Base-by-base conservation (phyloP, 768 basidiomycete species). In the Phaffia australis region DNA sequence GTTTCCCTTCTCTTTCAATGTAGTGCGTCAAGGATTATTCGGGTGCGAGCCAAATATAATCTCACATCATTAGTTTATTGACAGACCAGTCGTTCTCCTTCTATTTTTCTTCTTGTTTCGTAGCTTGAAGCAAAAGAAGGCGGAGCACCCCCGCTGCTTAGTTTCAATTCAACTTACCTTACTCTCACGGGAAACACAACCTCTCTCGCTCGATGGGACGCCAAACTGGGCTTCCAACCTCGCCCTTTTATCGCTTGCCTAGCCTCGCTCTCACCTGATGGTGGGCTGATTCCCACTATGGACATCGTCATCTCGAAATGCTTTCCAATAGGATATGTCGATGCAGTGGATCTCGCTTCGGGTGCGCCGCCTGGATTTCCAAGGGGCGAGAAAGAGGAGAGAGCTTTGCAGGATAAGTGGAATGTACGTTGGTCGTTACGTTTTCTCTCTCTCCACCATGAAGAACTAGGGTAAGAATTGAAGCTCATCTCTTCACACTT, bases 161-260 rank as follows among this genome's bases (percentile, higher is more conserved):
- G 83, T 14, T 55, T 52, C n/a, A 32, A 60, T 66, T 84, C 81
- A 7, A 83, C 82, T 27, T 80, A 80, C 57, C 80, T 99, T 23
- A 73, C 82, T 25, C 75, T 99, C 21, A 80, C 81, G 3, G 91
- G 89, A 2, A 99, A 99, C 75, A 88, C 88, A 0, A 85, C 89
- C 1, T 86, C 87, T 69, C 79, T 93, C 61, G 87, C 86, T 4
- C 82, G 85, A 0, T 99, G 95, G 95, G 83, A 95, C 73, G 80
- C 85, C 1, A 88, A 86, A 70, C 81, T 99, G 7, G 95, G 95
- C 8, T 89, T 89, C 73, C 82, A 82, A 66, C 77, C 72, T 27
- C 54, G 63, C 2, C 85, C 84, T 1, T 87, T 81, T 71, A 79
- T 93, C 30, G 83, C 89, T 0, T 87, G 87, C 0, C 77, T 98